Evolutionary conservation across 1,284 basidiomycete species (phyloP).

Genomic region (Naganishia liquefaciens): DNA sequence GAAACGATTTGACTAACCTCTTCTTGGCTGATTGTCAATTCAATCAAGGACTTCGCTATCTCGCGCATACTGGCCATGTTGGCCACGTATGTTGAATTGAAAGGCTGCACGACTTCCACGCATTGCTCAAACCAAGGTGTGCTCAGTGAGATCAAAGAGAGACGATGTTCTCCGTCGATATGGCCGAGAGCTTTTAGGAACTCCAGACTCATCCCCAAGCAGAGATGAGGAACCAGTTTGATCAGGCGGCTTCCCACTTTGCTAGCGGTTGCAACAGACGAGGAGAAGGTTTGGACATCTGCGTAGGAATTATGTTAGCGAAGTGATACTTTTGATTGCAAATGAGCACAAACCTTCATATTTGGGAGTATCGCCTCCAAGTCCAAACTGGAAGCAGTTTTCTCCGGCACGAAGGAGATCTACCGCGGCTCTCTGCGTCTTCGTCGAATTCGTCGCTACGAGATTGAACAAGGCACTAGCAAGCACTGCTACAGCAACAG

Average conservation of each 20-base stretch:
- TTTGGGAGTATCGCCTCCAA: slow-evolving; percentile 19
- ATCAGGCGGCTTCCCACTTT: slow-evolving; percentile 13
- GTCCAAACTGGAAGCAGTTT: slow-evolving; percentile 28
- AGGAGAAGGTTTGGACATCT: slow-evolving; percentile 23
- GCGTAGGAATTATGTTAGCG: neutral
- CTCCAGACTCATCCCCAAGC: slow-evolving; percentile 24
- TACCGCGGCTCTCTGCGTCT: slow-evolving; percentile 18
- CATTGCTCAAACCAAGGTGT: slow-evolving; percentile 24
- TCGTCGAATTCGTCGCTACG: slow-evolving; percentile 19
- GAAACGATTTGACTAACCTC: neutral
- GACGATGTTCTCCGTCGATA: slow-evolving; percentile 19
- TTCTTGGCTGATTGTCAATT: slow-evolving; percentile 24
- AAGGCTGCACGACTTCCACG: slow-evolving; percentile 23
- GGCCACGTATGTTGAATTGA: slow-evolving; percentile 13
- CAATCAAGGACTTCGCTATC: slow-evolving; percentile 12
- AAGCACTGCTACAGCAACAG: slow-evolving; percentile 26
- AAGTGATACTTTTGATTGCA: neutral
- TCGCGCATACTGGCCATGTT: slow-evolving; percentile 26
- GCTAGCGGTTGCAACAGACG: slow-evolving; percentile 17
- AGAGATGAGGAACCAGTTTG: slow-evolving; percentile 26
- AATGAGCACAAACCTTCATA: slow-evolving; percentile 21
- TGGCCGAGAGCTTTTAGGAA: slow-evolving; percentile 21
- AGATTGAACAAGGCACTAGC: slow-evolving; percentile 28
- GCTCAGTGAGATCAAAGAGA: slow-evolving; percentile 17
- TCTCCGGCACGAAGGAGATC: slow-evolving; percentile 24